These are phyloP conservation scores for Berkeleyomyces rouxiae DNA, from an alignment of 2,329 filamentous ascomycete genomes.

Conservation along the genomic window DNA sequence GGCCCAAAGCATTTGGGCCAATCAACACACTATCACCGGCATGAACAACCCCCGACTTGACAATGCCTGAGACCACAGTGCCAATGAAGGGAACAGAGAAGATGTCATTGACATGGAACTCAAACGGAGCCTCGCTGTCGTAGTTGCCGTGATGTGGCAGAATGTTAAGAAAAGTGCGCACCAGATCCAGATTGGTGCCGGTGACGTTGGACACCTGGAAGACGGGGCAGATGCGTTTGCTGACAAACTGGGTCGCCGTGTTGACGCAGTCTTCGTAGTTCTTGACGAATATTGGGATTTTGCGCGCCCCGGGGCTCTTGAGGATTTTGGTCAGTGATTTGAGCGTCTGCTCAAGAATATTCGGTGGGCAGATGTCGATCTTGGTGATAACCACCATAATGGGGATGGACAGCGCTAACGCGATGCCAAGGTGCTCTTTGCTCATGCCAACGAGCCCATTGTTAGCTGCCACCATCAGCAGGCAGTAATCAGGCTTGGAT, in stretches of 20 bases:
- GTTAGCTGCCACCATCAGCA: slow-evolving; percentile 96
- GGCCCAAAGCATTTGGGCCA: slow-evolving; percentile 77
- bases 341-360: slow-evolving; percentile 87
- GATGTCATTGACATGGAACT: slow-evolving; percentile 92
- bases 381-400: slow-evolving; percentile 98
- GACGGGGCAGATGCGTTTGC: slow-evolving; percentile 84
- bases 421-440: slow-evolving; percentile 92
- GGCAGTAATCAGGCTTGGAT: slow-evolving; percentile 89
- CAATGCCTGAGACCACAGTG: slow-evolving; percentile 86
- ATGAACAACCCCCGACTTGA: slow-evolving; percentile 76
- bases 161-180: slow-evolving; percentile 87
- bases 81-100: slow-evolving; percentile 96
- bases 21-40: slow-evolving; percentile 79
- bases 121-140: slow-evolving; percentile 71
- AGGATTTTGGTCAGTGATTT: slow-evolving; percentile 83
- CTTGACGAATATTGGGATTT: slow-evolving; percentile 93
- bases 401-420: slow-evolving; percentile 83
- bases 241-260: slow-evolving; percentile 90
- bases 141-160: slow-evolving; percentile 89
- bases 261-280: slow-evolving; percentile 82
- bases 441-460: slow-evolving; percentile 97
- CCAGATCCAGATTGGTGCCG: slow-evolving; percentile 74
- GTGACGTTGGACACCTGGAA: slow-evolving; percentile 98
- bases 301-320: slow-evolving; percentile 81
- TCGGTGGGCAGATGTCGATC: slow-evolving; percentile 92